phyloP scores from a whole-genome alignment of 176 grass and related monocot species.

The Musa acuminata region DNA sequence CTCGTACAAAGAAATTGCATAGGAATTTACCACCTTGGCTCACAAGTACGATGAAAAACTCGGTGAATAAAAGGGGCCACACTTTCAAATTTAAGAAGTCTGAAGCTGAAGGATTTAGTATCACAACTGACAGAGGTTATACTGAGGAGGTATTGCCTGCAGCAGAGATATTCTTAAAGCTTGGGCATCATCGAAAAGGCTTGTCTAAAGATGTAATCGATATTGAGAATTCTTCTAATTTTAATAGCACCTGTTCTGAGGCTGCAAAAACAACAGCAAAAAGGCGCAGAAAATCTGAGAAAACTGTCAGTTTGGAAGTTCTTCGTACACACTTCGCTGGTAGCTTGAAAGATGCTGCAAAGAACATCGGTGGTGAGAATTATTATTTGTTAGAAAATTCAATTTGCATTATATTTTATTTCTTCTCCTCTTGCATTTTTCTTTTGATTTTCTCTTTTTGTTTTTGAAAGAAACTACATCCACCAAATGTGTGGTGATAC shows the following conservation, averaged over 20 bases:
- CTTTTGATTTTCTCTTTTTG: background rate
- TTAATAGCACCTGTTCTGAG: conserved; percentile 24
- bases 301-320: conserved; percentile 73
- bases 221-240: conserved; percentile 12
- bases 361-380: conserved; percentile 71
- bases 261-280: conserved; percentile 34
- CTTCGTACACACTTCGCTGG: conserved; percentile 82
- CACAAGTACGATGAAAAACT: background rate
- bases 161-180: background rate
- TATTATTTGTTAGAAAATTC: conserved; percentile 15
- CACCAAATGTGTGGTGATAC: background rate
- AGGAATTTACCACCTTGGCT: background rate
- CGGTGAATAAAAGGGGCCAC: background rate
- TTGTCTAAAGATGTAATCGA: conserved; percentile 9
- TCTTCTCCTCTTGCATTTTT: conserved; percentile 22
- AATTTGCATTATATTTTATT: conserved; percentile 23
- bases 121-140: background rate
- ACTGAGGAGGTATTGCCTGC: conserved; percentile 19
- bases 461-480: background rate
- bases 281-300: conserved; percentile 68
- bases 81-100: conserved; percentile 23
- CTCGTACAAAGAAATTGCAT: background rate
- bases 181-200: conserved; percentile 6
- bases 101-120: conserved; percentile 19
- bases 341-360: conserved; percentile 96